These are phyloP conservation scores for Aspergillus biplanus DNA, from an alignment of 495 filamentous ascomycete genomes.

Conservation along the genomic window DNA sequence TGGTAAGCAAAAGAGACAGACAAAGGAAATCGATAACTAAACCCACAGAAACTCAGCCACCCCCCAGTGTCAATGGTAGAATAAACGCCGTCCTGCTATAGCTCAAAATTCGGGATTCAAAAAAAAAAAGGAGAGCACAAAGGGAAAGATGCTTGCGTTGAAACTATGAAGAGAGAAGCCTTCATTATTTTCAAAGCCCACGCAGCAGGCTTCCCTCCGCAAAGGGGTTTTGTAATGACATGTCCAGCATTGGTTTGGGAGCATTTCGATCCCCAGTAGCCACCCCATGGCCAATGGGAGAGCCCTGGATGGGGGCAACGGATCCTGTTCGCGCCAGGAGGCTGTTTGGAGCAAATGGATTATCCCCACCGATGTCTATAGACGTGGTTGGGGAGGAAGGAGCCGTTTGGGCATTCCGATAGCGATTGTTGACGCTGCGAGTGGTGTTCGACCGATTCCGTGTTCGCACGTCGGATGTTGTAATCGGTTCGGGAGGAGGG, in stretches of 20 bases:
- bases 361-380: conserved; percentile 26
- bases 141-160: too few species aligned
- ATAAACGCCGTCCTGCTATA: too few species aligned
- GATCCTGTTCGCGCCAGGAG: conserved; percentile 38
- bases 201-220: conserved; percentile 58
- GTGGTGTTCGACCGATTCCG: conserved; percentile 37
- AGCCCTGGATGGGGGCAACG: conserved; percentile 28
- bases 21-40: too few species aligned
- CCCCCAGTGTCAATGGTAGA: too few species aligned
- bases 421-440: conserved; percentile 32
- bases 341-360: conserved; percentile 43
- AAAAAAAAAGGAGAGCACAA: neutral
- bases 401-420: conserved; percentile 19
- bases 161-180: too few species aligned
- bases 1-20: neutral
- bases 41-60: too few species aligned
- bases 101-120: neutral
- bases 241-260: conserved; percentile 59
- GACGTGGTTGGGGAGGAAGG: conserved; percentile 21
- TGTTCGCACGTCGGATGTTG: conserved; percentile 24
- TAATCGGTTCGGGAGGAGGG: conserved; percentile 21
- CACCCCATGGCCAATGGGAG: conserved; percentile 51
- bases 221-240: conserved; percentile 55
- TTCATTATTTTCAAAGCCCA: conserved; percentile 18
- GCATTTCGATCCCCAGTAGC: conserved; percentile 55